A percentile compares a stretch with the other conserved stretches of the same genome.
Conservation (phyloP, 1,284 basidiomycete species). For the Ustilago hordei region DNA sequence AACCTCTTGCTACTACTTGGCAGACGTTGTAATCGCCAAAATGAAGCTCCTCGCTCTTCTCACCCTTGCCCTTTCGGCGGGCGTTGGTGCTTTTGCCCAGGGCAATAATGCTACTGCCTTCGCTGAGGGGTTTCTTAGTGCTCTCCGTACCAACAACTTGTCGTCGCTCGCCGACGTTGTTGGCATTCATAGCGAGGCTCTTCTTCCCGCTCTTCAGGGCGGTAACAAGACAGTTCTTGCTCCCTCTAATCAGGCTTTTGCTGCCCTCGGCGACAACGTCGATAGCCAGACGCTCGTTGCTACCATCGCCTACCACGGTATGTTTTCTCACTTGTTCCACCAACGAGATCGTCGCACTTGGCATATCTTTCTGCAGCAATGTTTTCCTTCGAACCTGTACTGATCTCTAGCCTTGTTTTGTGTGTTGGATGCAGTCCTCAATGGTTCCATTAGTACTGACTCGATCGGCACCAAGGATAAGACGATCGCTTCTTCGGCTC, state of each 20-base stretch:
- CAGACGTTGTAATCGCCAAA: background rate
- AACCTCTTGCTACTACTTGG: background rate
- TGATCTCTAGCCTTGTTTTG: background rate
- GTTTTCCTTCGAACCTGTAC: background rate
- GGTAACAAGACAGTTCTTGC: conserved; percentile 70
- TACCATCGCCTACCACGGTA: conserved; percentile 75
- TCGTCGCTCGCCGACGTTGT: conserved; percentile 50
- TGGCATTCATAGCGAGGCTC: conserved; percentile 34
- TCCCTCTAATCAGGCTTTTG: conserved; percentile 70
- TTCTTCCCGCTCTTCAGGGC: conserved; percentile 42
- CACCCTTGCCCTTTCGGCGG: conserved; percentile 40
- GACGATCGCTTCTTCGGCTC: conserved; percentile 77
- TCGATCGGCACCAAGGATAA: conserved; percentile 69
- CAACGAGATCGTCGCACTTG: background rate
- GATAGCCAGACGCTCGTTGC: conserved; percentile 72
- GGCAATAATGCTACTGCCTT: conserved; percentile 48
- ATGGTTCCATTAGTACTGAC: conserved; percentile 73
- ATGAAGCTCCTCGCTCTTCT: conserved; percentile 58
- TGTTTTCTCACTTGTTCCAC: conserved; percentile 1
- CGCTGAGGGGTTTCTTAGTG: conserved; percentile 46
- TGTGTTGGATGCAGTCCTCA: conserved; percentile 70
- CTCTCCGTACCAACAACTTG: conserved; percentile 51
- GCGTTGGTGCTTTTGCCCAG: conserved; percentile 44
- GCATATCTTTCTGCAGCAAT: background rate
- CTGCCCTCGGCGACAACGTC: conserved; percentile 65